A percentile compares a stretch with the other conserved stretches of the same genome.
These are phyloP conservation scores for Boletus barrowsii DNA, from an alignment of 768 basidiomycete genomes.

Conservation along the genomic window DNA sequence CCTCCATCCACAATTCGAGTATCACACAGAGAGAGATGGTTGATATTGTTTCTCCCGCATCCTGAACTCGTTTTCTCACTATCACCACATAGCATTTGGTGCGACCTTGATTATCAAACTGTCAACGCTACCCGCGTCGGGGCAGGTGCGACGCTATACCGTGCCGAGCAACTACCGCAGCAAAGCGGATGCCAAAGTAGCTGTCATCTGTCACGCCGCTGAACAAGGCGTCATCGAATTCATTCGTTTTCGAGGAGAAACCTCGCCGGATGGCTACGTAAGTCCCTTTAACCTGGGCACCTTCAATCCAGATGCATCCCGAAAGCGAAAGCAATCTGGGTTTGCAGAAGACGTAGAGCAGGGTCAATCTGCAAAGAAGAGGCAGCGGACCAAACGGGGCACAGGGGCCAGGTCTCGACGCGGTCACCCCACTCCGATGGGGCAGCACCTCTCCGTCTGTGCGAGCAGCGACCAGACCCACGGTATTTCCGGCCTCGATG, in stretches of 20 bases:
- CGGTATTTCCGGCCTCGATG: conserved; percentile 14
- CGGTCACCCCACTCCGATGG: neutral
- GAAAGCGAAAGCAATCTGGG: conserved; percentile 38
- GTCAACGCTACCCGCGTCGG: conserved; percentile 28
- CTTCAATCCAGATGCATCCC: conserved; percentile 26
- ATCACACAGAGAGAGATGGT: conserved; percentile 52
- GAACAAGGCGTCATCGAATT: conserved; percentile 58
- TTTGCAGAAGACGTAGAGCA: conserved; percentile 16
- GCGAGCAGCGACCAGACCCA: conserved; percentile 15
- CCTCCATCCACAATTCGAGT: conserved; percentile 40
- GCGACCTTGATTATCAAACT: conserved; percentile 47
- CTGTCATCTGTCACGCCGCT: conserved; percentile 50
- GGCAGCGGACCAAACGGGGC: conserved; percentile 28
- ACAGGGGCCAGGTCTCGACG: conserved; percentile 13
- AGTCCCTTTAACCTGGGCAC: conserved; percentile 32
- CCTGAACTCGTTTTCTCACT: neutral
- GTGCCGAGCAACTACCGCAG: conserved; percentile 50
- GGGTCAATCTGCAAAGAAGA: conserved; percentile 23
- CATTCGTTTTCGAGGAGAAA: conserved; percentile 49
- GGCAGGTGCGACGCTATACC: conserved; percentile 42
- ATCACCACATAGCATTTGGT: conserved; percentile 46
- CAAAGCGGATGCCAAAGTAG: conserved; percentile 61
- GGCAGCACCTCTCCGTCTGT: neutral
- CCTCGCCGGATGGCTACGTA: conserved; percentile 40
- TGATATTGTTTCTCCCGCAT: conserved; percentile 4